phyloP scores from a whole-genome alignment of 345 rosid genomes.

The Cardamine chenopodiifolia region DNA sequence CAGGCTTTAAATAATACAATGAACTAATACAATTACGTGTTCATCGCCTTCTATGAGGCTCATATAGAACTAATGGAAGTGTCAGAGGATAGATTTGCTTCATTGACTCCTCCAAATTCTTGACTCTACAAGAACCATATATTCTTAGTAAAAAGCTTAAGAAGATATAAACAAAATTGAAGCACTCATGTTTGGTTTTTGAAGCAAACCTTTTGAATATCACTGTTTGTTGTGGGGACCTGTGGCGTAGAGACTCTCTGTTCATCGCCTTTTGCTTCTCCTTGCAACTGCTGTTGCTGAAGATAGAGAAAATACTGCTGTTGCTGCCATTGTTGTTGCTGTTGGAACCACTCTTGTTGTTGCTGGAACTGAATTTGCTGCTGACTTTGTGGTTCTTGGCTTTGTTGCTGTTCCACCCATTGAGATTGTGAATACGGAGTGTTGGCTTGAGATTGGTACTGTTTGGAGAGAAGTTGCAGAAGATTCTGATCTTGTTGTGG shows the following conservation, averaged over 20 bases:
- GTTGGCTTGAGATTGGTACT: conserved; percentile 37
- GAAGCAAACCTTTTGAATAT: conserved; percentile 38
- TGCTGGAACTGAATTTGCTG: conserved; percentile 46
- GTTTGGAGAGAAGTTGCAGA: conserved; percentile 27
- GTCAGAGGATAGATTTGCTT: conserved; percentile 25
- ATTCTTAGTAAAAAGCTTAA: background rate
- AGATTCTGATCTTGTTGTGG: conserved; percentile 43
- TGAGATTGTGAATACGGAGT: conserved; percentile 36
- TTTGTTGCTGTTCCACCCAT: conserved; percentile 43
- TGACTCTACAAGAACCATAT: conserved; percentile 30
- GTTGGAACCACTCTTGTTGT: conserved; percentile 46
- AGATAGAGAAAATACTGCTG: conserved; percentile 25
- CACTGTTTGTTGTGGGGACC: conserved; percentile 32
- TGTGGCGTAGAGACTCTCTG: conserved; percentile 38
- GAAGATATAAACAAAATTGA: background rate
- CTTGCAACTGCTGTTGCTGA: conserved; percentile 45
- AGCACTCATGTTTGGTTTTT: conserved; percentile 4
- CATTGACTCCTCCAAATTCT: conserved; percentile 34
- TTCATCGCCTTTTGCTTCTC: conserved; percentile 40
- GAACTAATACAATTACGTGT: conserved; percentile 14
- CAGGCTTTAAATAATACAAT: background rate
- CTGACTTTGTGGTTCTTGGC: conserved; percentile 51
- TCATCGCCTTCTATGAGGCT: conserved; percentile 2
- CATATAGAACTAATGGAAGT: conserved; percentile 37
- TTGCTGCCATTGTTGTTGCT: conserved; percentile 43